Percentiles rank a stretch among this genome's conserved stretches.
Evolutionary conservation across 1,284 basidiomycete genomes (phyloP).

Genomic region (Tilletia walkeri): DNA sequence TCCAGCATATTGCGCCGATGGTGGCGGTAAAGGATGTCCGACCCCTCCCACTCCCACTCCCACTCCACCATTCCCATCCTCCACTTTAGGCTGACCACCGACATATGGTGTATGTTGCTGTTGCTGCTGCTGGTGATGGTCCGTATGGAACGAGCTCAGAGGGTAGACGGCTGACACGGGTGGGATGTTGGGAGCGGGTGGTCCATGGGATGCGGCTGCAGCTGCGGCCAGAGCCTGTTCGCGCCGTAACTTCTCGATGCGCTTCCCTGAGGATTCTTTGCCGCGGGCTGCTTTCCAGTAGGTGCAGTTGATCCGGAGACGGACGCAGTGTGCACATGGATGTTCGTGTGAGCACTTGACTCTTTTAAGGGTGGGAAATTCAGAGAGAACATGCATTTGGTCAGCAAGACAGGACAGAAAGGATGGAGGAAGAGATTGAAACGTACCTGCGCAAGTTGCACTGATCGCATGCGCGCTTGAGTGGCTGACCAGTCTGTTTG

Average conservation of each 20-base stretch:
- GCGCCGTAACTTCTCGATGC: slow-evolving; percentile 32
- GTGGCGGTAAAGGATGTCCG: not conserved
- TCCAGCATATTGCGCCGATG: slow-evolving; percentile 4
- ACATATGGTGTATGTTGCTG: not conserved
- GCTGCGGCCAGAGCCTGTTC: slow-evolving; percentile 7
- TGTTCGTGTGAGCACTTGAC: slow-evolving; percentile 44
- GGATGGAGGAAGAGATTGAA: not conserved
- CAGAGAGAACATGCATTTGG: too few relatives aligned
- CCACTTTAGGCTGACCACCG: not conserved
- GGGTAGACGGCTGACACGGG: not conserved
- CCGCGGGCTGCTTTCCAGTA: slow-evolving; percentile 43
- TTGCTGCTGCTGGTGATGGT: not conserved
- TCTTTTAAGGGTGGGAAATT: slow-evolving; percentile 13
- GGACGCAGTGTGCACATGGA: slow-evolving; percentile 44
- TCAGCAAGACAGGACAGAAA: not conserved
- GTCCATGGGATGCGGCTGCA: not conserved
- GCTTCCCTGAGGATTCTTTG: slow-evolving; percentile 36
- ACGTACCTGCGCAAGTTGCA: slow-evolving; percentile 12
- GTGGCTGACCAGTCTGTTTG: not conserved
- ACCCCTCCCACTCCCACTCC: not conserved
- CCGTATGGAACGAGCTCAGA: not conserved
- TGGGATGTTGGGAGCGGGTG: not conserved
- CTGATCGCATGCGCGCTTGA: slow-evolving; percentile 18
- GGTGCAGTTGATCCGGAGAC: slow-evolving; percentile 45
- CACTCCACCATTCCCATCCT: too few relatives aligned